Evolutionary conservation across 352 stramenopile species (phyloP), one percentile per base, ranked within the genome.

Genomic region (Globisporangium recalcitrans): DNA sequence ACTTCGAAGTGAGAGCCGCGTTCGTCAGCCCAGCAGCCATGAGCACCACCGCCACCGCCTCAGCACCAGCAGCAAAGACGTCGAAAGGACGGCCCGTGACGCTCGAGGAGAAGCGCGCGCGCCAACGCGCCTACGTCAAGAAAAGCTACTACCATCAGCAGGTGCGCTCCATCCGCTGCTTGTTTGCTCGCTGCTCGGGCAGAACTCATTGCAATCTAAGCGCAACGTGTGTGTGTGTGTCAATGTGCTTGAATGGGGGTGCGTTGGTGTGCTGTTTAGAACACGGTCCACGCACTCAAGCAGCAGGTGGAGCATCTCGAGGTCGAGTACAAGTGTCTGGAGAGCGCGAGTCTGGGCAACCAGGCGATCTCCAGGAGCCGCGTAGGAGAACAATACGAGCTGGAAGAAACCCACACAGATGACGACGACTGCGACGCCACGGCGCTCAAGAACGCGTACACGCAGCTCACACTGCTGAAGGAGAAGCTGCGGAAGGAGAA

Each of bases 101-200:
- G 13, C 52, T 60, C 44, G 70, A 80, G 26, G 68, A 80, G 51
- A 76, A 74, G 32, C 74, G 79, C 34, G 77, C 70, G 49, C 74
- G 75, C 9, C 78, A 89, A 63, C 75, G 77, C 16, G 66, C 74
- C 55, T 72, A 87, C 57, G 80, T 87, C 38, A 77, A 72, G 54
- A 70, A 73, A 46, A 78, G 66, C 53, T 81, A 83, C 65, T 66
- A 79, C 49, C 65, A 71, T 1, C 67, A 77, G 46, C 68, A 74
- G 63, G 75, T 77, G 21, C 19, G 48, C 55, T 9, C 26, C n/a
- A 40, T 34, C 24, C 26, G 27, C n/a, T n/a, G n/a, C n/a, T n/a
- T n/a, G n/a, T n/a, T n/a, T n/a, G n/a, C n/a, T n/a, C n/a, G n/a
- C n/a, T n/a, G n/a, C n/a, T n/a, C n/a, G n/a, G n/a, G n/a, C n/a